Evolutionary conservation across 2,329 filamentous ascomycete species (phyloP), one percentile per base, ranked within the genome.

Genomic region (Nothophoma quercina): DNA sequence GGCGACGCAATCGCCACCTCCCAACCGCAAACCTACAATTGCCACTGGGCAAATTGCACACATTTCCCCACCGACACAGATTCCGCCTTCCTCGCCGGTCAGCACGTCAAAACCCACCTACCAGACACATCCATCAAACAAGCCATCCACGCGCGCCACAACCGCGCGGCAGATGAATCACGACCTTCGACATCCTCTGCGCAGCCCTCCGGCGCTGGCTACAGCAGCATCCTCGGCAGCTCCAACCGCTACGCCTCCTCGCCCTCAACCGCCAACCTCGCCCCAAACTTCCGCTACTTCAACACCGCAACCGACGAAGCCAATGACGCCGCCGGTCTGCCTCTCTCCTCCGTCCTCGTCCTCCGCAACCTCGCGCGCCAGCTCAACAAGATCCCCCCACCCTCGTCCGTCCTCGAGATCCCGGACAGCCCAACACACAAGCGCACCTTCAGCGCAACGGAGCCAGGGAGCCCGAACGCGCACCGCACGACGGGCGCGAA

Each of bases 311-410:
- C 75, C 12, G 81, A 83, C 56, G 81, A 83, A 59, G 68, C 70
- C 4, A 60, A 63, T 46, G 79, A 91, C 65, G 87, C 90, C 2
- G 88, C 88, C 1, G 90, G 90, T 5, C 87, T 93, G 28, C 89
- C 90, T n/a, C 80, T 93, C 6, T 90, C 88, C 47, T 88, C 89
- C 2, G 87, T 89, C 12, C 79, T 93, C 22, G 88, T 95, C 28
- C 80, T 95, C 36, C 84, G 90, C 23, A 95, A 95, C 69, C 85
- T 95, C 55, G 90, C 90, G 10, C 74, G 78, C 19, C 72, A 75
- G 50, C 65, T 77, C 19, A 70, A 68, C 16, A 77, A 75, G 47
- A 65, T 77, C 3, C 65, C 68, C 2, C 67, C 67, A 0, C 69
- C 70, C 1, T 55, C 64, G 1, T 44, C 58, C 1, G 34, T 67